Percentiles rank a stretch among this genome's conserved stretches.
Evolutionary conservation across 768 basidiomycete species (phyloP).

Genomic region (Boletus insuetus): DNA sequence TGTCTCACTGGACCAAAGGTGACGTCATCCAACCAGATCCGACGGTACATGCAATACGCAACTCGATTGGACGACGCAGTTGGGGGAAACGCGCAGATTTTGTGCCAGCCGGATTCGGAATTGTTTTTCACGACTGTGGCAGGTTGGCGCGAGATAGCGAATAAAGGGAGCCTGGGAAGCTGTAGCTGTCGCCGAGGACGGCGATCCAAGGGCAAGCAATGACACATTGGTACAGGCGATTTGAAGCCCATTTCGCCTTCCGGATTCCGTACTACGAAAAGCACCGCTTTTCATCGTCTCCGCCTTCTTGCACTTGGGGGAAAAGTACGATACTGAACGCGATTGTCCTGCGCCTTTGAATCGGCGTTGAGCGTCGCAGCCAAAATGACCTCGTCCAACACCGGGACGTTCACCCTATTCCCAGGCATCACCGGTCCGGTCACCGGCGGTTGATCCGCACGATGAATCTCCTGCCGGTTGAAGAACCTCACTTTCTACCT

Average conservation of each 20-base stretch:
- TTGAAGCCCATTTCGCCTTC: slow-evolving; percentile 4
- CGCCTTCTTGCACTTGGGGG: no score
- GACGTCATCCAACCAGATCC: slow-evolving; percentile 7
- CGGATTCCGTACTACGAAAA: no score
- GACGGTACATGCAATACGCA: not conserved
- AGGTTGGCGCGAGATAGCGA: slow-evolving; percentile 6
- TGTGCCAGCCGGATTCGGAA: not conserved
- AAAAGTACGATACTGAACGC: no score
- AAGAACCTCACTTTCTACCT: no score
- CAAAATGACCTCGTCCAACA: no score
- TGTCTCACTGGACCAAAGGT: slow-evolving; percentile 14
- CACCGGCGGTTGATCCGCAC: no score
- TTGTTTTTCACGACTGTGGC: slow-evolving; percentile 2
- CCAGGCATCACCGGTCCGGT: no score
- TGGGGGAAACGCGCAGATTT: not conserved
- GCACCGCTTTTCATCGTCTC: no score
- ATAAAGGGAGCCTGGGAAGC: not conserved
- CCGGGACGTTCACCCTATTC: no score
- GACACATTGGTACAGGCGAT: slow-evolving; percentile 1
- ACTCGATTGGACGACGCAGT: slow-evolving; percentile 1
- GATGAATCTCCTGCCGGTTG: no score
- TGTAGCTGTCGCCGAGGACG: slow-evolving; percentile 13
- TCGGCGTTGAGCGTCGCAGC: no score
- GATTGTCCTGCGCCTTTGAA: no score
- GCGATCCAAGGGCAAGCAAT: not conserved